A percentile compares a stretch with the other conserved stretches of the same genome.
phyloP scores from a whole-genome alignment of 2,329 filamentous ascomycete genomes.

The Exserohilum turcica region DNA sequence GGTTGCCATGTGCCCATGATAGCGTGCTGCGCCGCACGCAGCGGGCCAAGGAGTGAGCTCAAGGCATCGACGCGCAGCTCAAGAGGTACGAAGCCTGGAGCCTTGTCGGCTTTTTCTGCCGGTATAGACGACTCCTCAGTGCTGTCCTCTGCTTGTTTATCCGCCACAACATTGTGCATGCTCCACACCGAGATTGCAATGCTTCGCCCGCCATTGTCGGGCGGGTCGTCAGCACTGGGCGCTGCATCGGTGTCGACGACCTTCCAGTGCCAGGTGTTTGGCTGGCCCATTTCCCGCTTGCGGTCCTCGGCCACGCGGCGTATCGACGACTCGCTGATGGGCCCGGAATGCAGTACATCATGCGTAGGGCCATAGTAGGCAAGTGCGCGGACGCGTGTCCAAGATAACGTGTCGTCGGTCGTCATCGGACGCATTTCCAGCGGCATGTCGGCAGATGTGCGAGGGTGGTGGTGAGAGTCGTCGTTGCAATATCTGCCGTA shows the following conservation, averaged over 20 bases:
- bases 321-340: slow-evolving; percentile 34
- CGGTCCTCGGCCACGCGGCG: slow-evolving; percentile 30
- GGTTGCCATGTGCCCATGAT: slow-evolving; percentile 32
- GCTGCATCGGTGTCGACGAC: slow-evolving; percentile 36
- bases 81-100: slow-evolving; percentile 74
- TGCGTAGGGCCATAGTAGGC: slow-evolving; percentile 42
- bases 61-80: slow-evolving; percentile 53
- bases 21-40: slow-evolving; percentile 28
- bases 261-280: slow-evolving; percentile 40
- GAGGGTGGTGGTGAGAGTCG: no score
- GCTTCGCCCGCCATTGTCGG: slow-evolving; percentile 29
- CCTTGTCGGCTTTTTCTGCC: slow-evolving; percentile 30
- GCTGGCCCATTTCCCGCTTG: slow-evolving; percentile 26
- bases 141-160: background rate
- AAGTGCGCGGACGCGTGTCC: slow-evolving; percentile 34
- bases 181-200: slow-evolving; percentile 40
- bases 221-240: slow-evolving; percentile 29
- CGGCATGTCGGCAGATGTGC: slow-evolving; percentile 26
- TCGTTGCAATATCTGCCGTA: no score
- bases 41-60: slow-evolving; percentile 30
- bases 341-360: slow-evolving; percentile 30
- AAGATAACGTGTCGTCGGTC: slow-evolving; percentile 29
- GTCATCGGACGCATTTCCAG: slow-evolving; percentile 30
- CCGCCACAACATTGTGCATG: slow-evolving; percentile 20
- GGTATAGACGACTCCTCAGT: slow-evolving; percentile 2